Evolutionary conservation across 345 rosid genomes (phyloP).

Genomic region (Ricinus communis): DNA sequence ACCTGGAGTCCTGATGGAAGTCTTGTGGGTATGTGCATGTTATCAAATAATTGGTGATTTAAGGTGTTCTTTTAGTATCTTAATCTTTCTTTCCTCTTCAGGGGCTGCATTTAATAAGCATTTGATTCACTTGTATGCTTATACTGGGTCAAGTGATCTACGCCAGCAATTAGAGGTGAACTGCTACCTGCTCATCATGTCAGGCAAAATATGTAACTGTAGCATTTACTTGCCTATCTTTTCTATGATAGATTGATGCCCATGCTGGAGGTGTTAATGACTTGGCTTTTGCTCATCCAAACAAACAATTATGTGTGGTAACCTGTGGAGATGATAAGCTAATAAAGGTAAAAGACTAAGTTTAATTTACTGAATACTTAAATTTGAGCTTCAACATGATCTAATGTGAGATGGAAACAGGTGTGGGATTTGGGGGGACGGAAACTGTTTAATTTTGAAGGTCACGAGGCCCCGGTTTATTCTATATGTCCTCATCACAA

Average conservation of each 20-base stretch:
- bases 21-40: conserved; percentile 42
- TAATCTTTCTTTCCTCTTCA: conserved; percentile 39
- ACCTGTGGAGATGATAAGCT: conserved; percentile 92
- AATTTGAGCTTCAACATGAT: conserved; percentile 10
- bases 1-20: conserved; percentile 38
- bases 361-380: conserved; percentile 8
- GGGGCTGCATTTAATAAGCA: conserved; percentile 76
- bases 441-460: conserved; percentile 69
- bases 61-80: conserved; percentile 17
- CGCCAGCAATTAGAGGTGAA: conserved; percentile 62
- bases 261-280: conserved; percentile 86
- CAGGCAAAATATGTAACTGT: conserved; percentile 13
- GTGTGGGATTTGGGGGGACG: conserved; percentile 76
- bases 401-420: conserved; percentile 49
- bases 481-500: conserved; percentile 89
- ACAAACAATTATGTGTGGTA: conserved; percentile 71
- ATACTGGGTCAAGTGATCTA: conserved; percentile 51
- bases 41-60: conserved; percentile 6
- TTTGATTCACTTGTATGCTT: conserved; percentile 64
- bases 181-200: not conserved
- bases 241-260: conserved; percentile 67
- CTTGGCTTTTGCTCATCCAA: conserved; percentile 83
- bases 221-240: conserved; percentile 17
- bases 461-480: conserved; percentile 86
- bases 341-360: conserved; percentile 58